Conservation (phyloP, 495 filamentous ascomycete genomes). For the Talaromyces nanjingensis region DNA sequence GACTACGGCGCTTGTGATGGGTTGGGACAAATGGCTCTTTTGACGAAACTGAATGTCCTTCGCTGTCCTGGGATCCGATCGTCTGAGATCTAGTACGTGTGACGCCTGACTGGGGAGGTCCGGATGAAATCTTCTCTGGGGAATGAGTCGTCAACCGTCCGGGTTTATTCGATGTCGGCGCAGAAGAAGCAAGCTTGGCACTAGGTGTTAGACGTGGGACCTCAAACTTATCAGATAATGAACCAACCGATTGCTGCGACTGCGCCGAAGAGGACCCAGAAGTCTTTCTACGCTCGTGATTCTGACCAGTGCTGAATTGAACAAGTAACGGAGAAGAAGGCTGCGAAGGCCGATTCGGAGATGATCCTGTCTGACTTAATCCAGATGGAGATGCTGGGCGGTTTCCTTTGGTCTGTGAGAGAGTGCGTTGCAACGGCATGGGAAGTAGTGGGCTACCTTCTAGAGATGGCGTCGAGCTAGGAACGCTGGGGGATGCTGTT, state of each 20-base stretch:
- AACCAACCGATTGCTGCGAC: constrained; percentile 67
- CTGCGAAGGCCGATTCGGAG: constrained; percentile 80
- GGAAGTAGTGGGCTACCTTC: constrained; percentile 81
- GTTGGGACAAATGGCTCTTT: constrained; percentile 61
- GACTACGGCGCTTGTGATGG: constrained; percentile 86
- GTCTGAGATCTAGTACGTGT: constrained; percentile 81
- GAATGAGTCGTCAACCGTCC: constrained; percentile 50
- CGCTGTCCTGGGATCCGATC: constrained; percentile 89
- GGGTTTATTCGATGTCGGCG: constrained; percentile 72
- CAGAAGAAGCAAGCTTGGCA: constrained; percentile 56
- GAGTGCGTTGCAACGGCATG: constrained; percentile 71
- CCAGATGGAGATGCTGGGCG: constrained; percentile 82
- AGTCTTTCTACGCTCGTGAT: constrained; percentile 65
- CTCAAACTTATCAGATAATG: constrained; percentile 66
- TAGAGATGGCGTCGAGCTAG: constrained; percentile 53
- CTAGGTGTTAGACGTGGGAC: constrained; percentile 51
- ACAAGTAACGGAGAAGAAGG: constrained; percentile 92
- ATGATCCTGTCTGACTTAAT: constrained; percentile 70
- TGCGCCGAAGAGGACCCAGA: constrained; percentile 82
- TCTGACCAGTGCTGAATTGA: constrained; percentile 80
- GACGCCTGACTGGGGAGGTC: constrained; percentile 35
- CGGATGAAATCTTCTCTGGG: constrained; percentile 40
- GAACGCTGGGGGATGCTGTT: constrained; percentile 27
- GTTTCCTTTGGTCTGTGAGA: constrained; percentile 73
- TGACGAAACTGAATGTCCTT: constrained; percentile 37